These are phyloP conservation scores for Starmerella bombicola DNA, from an alignment of 805 yeast species.

Conservation along the genomic window DNA sequence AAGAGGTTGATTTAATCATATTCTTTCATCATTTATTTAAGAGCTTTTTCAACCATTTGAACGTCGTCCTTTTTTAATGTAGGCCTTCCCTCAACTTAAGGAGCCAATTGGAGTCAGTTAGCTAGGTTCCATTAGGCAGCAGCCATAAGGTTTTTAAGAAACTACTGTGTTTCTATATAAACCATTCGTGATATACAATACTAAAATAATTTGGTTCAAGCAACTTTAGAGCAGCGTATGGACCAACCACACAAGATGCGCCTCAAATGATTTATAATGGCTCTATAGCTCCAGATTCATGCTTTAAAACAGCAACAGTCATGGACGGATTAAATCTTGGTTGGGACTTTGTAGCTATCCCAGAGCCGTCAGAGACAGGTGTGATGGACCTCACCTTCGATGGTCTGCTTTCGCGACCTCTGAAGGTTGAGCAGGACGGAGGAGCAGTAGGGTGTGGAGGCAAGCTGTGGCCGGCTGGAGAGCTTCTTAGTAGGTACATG, in stretches of 20 bases:
- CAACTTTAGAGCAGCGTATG: too few species aligned
- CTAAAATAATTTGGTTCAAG: too few species aligned
- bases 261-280: too few species aligned
- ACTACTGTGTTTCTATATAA: too few species aligned
- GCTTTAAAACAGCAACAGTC: neutral
- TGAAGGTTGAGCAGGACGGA: constrained; percentile 42
- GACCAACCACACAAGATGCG: too few species aligned
- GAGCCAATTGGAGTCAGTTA: too few species aligned
- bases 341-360: constrained; percentile 29
- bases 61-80: neutral
- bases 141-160: too few species aligned
- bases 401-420: constrained; percentile 30
- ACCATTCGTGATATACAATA: too few species aligned
- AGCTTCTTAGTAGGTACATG: constrained; percentile 38
- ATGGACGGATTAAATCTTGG: constrained; percentile 18
- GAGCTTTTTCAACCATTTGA: neutral
- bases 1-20: constrained; percentile 28
- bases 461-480: constrained; percentile 50
- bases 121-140: too few species aligned
- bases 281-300: neutral
- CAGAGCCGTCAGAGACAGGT: constrained; percentile 32
- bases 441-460: constrained; percentile 56
- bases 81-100: too few species aligned
- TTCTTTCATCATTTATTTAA: constrained; percentile 4
- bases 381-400: constrained; percentile 32